Percentiles rank a stretch among this genome's conserved stretches.
phyloP scores from a whole-genome alignment of 2,329 filamentous ascomycete genomes.

The Verticillium longisporum region DNA sequence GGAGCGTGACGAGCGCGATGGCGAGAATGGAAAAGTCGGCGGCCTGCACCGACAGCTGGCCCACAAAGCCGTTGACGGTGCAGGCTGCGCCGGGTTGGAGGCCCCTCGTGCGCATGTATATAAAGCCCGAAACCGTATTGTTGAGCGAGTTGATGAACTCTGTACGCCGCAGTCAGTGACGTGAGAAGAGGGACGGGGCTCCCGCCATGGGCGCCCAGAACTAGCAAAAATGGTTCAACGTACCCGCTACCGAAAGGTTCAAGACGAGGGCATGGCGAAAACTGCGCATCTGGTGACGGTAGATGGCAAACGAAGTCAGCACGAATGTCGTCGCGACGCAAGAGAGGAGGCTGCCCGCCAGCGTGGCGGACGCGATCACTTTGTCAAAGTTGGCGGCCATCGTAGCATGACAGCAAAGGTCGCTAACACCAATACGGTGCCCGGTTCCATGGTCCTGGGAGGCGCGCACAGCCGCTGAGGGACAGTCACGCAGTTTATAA shows the following conservation, averaged over 20 bases:
- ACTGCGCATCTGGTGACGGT: constrained; percentile 12
- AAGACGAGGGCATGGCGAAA: constrained; percentile 16
- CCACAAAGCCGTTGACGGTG: constrained; percentile 33
- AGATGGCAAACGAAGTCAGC: constrained; percentile 9
- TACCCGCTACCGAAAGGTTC: constrained; percentile 15
- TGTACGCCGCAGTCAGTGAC: constrained; percentile 9
- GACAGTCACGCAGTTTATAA: not conserved
- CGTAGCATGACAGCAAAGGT: not conserved
- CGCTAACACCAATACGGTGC: not conserved
- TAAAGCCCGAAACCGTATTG: constrained; percentile 32
- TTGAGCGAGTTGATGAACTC: constrained; percentile 34
- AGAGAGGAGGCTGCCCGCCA: constrained; percentile 11
- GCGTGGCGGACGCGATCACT: constrained; percentile 6
- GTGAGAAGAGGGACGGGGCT: too few relatives aligned
- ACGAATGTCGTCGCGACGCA: constrained; percentile 8
- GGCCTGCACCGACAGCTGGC: constrained; percentile 37
- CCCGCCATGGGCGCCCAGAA: not conserved
- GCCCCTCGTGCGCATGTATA: constrained; percentile 19
- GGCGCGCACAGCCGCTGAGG: not conserved
- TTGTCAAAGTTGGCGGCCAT: not conserved
- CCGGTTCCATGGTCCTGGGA: not conserved
- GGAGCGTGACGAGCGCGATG: constrained; percentile 33
- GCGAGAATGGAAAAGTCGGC: constrained; percentile 35
- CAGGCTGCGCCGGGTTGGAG: constrained; percentile 25
- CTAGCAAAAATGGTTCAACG: constrained; percentile 1